A percentile compares a stretch with the other conserved stretches of the same genome.
Evolutionary conservation across 176 grass and related monocot genomes (phyloP).

Genomic region (Aegilops tauschii): DNA sequence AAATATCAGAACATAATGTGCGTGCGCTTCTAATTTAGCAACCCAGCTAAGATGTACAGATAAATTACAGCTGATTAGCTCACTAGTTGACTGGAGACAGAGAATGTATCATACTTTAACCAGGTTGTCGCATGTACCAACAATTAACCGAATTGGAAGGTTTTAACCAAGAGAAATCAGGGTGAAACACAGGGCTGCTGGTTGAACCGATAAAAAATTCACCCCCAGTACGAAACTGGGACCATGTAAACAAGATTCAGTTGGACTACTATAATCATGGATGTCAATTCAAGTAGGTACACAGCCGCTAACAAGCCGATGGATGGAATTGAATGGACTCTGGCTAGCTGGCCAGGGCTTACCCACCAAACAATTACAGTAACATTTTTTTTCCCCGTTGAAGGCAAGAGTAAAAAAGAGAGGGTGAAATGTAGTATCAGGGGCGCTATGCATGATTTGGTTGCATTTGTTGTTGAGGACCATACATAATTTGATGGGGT

Average conservation of each 20-base stretch:
- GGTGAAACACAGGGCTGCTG: not conserved
- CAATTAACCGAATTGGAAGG: not conserved
- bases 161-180: not conserved
- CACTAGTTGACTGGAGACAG: not conserved
- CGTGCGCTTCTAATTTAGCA: not conserved
- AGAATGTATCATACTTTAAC: not conserved
- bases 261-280: not conserved
- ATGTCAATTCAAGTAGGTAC: not conserved
- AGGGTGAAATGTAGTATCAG: not conserved
- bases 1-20: not conserved
- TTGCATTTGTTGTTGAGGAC: not conserved
- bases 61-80: not conserved
- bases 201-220: too few relatives aligned
- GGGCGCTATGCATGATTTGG: not conserved
- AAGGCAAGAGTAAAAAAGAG: not conserved
- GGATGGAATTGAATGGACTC: not conserved
- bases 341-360: not conserved
- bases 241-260: not conserved
- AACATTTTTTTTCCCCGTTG: not conserved
- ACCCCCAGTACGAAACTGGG: not conserved
- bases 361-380: not conserved
- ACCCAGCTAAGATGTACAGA: not conserved
- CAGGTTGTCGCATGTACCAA: not conserved
- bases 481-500: not conserved
- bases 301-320: not conserved